Base-by-base conservation (phyloP, 139 green algal genomes). In the Asterochloris erici region DNA sequence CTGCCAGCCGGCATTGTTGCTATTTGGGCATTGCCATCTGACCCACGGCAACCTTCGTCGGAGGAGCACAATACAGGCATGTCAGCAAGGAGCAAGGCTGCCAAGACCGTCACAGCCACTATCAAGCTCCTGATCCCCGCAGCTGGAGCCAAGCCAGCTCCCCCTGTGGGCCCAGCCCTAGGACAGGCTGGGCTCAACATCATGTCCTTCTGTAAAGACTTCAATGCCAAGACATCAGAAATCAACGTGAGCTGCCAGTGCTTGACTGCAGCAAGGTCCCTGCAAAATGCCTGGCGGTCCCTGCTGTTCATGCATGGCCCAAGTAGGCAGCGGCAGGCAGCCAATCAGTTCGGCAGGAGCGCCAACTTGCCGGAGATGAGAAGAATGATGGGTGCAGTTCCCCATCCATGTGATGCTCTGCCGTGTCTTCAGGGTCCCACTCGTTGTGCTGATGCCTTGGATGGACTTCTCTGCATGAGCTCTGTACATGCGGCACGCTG, bases 141-240 rank as follows among this genome's bases (percentile, higher is more conserved):
- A 12, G 97, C 93, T 9, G 86, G 92, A 54, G 97, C 97, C 12
- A 99, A 99, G 84, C 97, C 97, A 12, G 93, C 94, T 0, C 97
- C 97, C 15, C 97, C 97, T 12, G 95, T 98, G 12, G 96, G 97
- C 9, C 96, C 97, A 2, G 96, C 97, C 0, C 89, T 99, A 29
- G 97, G 97, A 14, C 94, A 98, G 84, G 95, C 96, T 6, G 97
- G 97, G 1, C 86, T 99, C 9, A 99, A 99, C 84, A 98, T 99
- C 84, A 99, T 99, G 96, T 90, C 88, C 0, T 99, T 99, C 78
- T 99, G 96, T 91, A 99, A 99, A 62, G 96, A 99, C 63, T 99
- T 99, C 88, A 99, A 99, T 83, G 96, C 95, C 19, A 95, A 96
- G 73, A 99, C 96, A 23, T 88, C 92, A 26, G 85, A 95, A 66